Base-by-base conservation (phyloP, 306 rosid genomes). In the Datisca glomerata region DNA sequence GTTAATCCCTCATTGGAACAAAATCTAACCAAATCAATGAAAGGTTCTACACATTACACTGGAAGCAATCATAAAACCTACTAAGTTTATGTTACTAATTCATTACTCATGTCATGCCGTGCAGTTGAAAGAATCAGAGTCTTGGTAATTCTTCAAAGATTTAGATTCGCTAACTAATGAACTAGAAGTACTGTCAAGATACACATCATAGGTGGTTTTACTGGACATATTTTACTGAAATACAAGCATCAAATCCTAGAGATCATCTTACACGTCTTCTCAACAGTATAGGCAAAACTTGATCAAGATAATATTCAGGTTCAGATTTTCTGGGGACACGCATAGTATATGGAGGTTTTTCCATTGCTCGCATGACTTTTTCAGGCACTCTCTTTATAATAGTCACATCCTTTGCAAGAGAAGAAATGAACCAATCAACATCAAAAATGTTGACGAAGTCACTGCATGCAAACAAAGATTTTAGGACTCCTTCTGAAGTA, bases 281-380 rank as follows among this genome's bases (percentile, higher is more conserved):
- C 61, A 69, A 59, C 50, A 91, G 98, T 61, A 80, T 75, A 21
- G 98, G 98, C 65, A 91, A 63, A 53, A 81, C 98, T 78, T 91
- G 98, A 52, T 84, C 96, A 46, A 70, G 82, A 75, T 91, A 91
- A 62, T 84, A 91, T 56, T 91, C 98, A 47, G 98, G 96, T 9
- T 80, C 86, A 12, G 98, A 91, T 69, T 84, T 91, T 72, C 98
- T 78, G 3, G 98, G 98, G 44, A 91, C 98, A 12, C 98, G 96
- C 96, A 91, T 91, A 23, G 92, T 84, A 59, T 91, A 91, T 33
- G 98, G 98, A 41, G 98, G 98, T 65, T 91, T 91, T 8, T 91
- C 98, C 98, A 91, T 84, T 46, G 81, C 67, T 32, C 92, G 79
- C 98, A 91, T 91, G 35, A 80, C 48, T 64, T 84, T 84, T 57